Evolutionary conservation across 2,329 filamentous ascomycete genomes (phyloP).

Genomic region (Paradendryphiella salina): DNA sequence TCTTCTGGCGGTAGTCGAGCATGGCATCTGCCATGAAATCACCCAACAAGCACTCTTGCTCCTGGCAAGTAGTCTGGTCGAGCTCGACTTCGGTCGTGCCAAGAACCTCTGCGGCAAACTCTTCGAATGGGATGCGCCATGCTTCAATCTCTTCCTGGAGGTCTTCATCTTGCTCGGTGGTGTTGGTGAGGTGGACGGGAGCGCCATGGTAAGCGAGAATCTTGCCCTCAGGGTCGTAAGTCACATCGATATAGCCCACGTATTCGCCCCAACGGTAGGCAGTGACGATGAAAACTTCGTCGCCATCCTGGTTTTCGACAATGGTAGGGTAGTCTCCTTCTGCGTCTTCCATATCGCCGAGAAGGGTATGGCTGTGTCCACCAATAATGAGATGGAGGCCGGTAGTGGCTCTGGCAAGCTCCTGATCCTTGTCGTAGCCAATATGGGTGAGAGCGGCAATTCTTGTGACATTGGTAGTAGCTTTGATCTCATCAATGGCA

Average conservation of each 20-base stretch:
- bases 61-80: conserved; percentile 62
- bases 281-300: conserved; percentile 70
- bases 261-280: conserved; percentile 72
- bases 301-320: conserved; percentile 61
- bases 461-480: conserved; percentile 64
- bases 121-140: conserved; percentile 65
- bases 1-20: conserved; percentile 61
- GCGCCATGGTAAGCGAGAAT: conserved; percentile 66
- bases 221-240: conserved; percentile 63
- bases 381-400: conserved; percentile 71
- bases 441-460: conserved; percentile 70
- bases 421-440: conserved; percentile 66
- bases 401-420: conserved; percentile 62
- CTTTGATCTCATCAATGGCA: conserved; percentile 64
- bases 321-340: conserved; percentile 67
- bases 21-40: conserved; percentile 58
- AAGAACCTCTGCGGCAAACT: conserved; percentile 61
- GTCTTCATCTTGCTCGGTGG: conserved; percentile 59
- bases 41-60: conserved; percentile 58
- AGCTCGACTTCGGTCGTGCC: conserved; percentile 60
- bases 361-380: conserved; percentile 61
- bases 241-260: conserved; percentile 68
- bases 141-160: conserved; percentile 62
- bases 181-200: conserved; percentile 66
- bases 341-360: conserved; percentile 63